Conservation (phyloP, 2,329 filamentous ascomycete genomes). For the Ophiostoma sp. region DNA sequence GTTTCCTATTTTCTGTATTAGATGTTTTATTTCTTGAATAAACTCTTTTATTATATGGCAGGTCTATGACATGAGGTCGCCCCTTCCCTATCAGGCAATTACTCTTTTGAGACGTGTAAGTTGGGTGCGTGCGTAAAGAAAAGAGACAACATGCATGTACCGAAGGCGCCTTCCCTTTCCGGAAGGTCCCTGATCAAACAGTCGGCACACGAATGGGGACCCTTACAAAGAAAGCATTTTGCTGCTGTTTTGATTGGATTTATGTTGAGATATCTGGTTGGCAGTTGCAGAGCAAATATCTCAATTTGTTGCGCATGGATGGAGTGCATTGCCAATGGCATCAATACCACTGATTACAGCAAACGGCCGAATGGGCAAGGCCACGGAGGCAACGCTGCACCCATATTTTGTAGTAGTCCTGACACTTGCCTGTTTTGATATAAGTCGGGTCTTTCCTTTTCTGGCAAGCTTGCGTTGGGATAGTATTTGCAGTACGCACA, state of each 20-base stretch:
- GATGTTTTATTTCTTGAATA: neutral
- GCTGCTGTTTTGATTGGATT: neutral
- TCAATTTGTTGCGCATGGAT: no score
- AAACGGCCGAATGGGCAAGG: no score
- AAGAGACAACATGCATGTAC: conserved; percentile 1
- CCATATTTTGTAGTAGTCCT: no score
- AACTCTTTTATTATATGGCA: no score
- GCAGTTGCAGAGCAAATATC: no score
- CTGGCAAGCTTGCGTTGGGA: no score
- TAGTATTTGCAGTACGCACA: no score
- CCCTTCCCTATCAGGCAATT: conserved; percentile 16
- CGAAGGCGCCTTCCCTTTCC: neutral
- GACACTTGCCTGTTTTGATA: no score
- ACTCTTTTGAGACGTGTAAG: conserved; percentile 24
- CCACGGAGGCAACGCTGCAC: no score
- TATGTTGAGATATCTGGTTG: neutral
- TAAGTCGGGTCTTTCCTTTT: no score
- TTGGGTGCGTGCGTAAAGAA: conserved; percentile 1
- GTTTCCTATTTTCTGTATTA: neutral
- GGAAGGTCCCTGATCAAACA: neutral
- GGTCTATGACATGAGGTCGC: neutral
- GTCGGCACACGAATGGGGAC: neutral
- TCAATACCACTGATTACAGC: no score
- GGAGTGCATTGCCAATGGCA: no score
- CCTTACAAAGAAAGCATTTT: neutral